phyloP scores from a whole-genome alignment of 2,329 filamentous ascomycete species.

The Xylariaceae sp. region DNA sequence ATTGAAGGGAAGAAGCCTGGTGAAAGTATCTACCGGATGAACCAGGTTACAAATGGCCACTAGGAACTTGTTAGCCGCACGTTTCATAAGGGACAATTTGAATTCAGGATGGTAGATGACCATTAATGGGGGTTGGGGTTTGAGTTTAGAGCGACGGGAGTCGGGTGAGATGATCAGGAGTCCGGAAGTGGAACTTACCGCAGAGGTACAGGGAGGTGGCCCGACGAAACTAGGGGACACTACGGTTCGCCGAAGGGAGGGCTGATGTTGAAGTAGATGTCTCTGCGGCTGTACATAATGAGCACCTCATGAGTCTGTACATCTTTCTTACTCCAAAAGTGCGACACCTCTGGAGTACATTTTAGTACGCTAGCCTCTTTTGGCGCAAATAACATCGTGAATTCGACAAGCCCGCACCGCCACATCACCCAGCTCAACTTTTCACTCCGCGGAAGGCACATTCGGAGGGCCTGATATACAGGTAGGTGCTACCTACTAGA shows the following conservation, averaged over 20 bases:
- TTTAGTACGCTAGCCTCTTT: neutral
- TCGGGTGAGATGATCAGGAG: slow-evolving; percentile 14
- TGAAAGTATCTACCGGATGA: neutral
- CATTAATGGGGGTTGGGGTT: slow-evolving; percentile 11
- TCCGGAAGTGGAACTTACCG: neutral
- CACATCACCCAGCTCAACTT: slow-evolving; percentile 6
- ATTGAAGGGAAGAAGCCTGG: neutral
- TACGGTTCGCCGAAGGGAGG: neutral
- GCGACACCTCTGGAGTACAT: neutral
- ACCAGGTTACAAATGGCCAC: slow-evolving; percentile 1
- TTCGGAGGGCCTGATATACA: neutral
- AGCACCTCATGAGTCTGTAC: neutral
- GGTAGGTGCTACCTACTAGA: too few species aligned
- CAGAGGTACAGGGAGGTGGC: neutral
- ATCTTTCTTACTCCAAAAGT: too few species aligned
- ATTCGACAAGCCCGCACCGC: neutral
- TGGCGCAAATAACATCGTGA: neutral
- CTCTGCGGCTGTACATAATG: neutral
- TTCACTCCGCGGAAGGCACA: slow-evolving; percentile 5
- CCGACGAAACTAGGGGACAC: neutral
- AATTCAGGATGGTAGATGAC: slow-evolving; percentile 16
- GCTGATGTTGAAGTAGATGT: neutral
- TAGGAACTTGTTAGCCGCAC: slow-evolving; percentile 14
- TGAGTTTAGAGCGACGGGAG: slow-evolving; percentile 7
- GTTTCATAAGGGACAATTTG: neutral